Evolutionary conservation across 495 filamentous ascomycete species (phyloP).

Genomic region (Baudoinia panamericana): DNA sequence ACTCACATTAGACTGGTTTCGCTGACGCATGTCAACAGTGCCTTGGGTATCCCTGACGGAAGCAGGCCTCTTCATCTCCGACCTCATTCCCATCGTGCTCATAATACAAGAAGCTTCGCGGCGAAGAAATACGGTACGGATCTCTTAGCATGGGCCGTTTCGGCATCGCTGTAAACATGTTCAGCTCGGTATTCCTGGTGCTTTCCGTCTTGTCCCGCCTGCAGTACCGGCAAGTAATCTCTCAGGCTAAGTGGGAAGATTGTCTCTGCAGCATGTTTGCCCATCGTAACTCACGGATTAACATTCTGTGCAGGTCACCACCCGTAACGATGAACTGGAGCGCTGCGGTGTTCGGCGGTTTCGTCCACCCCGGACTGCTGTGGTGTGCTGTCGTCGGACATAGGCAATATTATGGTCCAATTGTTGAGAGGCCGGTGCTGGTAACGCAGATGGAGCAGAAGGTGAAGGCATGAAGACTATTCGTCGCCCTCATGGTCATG

Average conservation of each 20-base stretch:
- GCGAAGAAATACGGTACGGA: constrained; percentile 7
- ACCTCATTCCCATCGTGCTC: constrained; percentile 16
- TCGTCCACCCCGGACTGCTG: constrained; percentile 3
- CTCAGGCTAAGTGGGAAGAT: too few species aligned
- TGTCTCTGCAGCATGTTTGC: neutral
- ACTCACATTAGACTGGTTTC: constrained; percentile 29
- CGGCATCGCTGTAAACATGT: constrained; percentile 5
- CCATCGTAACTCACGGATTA: neutral
- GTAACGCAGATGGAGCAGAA: too few species aligned
- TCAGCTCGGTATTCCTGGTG: constrained; percentile 3
- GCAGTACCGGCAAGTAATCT: constrained; percentile 9
- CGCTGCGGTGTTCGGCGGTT: constrained; percentile 7
- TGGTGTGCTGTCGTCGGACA: constrained; percentile 1
- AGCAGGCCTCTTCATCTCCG: constrained; percentile 15
- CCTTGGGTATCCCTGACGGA: constrained; percentile 18
- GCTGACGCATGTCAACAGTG: constrained; percentile 28
- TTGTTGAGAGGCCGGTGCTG: too few species aligned
- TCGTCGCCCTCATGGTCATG: too few species aligned
- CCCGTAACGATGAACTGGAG: constrained; percentile 14
- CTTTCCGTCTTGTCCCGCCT: constrained; percentile 12
- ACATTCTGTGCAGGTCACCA: constrained; percentile 2
- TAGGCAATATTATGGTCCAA: constrained; percentile 6
- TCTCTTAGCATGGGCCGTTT: constrained; percentile 5
- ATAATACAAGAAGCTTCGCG: constrained; percentile 6
- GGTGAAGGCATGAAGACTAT: too few species aligned